Evolutionary conservation across 2,329 filamentous ascomycete species (phyloP), one percentile per base, ranked within the genome.

Genomic region (Lachnellula subtilissima): DNA sequence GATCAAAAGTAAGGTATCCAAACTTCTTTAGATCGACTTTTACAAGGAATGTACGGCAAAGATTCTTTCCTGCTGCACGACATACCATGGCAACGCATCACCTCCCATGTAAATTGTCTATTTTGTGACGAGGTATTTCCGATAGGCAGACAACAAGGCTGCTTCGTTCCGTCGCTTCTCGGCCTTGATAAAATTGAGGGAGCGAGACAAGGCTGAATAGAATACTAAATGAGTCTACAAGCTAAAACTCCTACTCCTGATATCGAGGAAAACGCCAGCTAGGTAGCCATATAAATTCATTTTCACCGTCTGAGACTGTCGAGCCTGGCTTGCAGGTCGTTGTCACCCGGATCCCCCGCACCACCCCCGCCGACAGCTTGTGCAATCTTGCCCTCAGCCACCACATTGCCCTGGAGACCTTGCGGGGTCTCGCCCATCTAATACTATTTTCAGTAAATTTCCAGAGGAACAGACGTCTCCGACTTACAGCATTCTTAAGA

Each of bases 371-470:
- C 91, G 63, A 97, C 81, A 15, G 93, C 91, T 71, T 97, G 89
- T 48, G 94, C 93, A 59, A 97, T 84, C 67, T 83, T 85, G 11
- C 85, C 81, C 69, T 97, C 91, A 5, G 87, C 76, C 5, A 88
- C 86, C 5, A 86, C 77, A 53, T 82, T 81, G 61, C 85, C 86
- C 69, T 94, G 90, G 58, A 97, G 75, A 3, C 89, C 91, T 42
- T 87, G 86, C 0, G 94, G 94, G 2, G 93, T 94, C 71, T 97
- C 92, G 56, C 92, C 93, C 67, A 99, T 83, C 91, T 97, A 70
- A 61, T 65, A 48, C 55, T 46, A 39, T 12, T 2, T 55, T 66
- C 50, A 65, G 55, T 22, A 58, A 40, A 8, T 48, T n/a, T 32
- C 28, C 22, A 17, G 5, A 11, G 48, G 23, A 48, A 17, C 1